Evolutionary conservation across 768 basidiomycete species (phyloP).

Genomic region (Tylopilus balloui): DNA sequence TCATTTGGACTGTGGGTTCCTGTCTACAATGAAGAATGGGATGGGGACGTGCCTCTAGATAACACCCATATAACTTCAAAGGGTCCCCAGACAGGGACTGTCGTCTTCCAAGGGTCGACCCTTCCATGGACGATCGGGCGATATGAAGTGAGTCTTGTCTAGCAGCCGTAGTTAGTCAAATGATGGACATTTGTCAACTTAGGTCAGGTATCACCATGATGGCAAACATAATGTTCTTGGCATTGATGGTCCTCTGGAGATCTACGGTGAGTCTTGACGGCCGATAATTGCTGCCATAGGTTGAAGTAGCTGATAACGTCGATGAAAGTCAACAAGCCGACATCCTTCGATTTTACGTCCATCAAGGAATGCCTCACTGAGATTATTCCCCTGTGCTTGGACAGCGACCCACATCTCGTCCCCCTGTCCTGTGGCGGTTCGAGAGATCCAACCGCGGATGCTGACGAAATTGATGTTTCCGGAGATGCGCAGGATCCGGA

Average conservation of each 20-base stretch:
- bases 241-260: conserved; percentile 78
- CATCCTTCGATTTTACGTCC: conserved; percentile 55
- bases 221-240: conserved; percentile 97
- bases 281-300: background rate
- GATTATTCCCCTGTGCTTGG: conserved; percentile 82
- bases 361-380: conserved; percentile 65
- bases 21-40: conserved; percentile 89
- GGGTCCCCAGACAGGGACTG: conserved; percentile 50
- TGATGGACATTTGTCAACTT: conserved; percentile 4
- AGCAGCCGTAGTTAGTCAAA: background rate
- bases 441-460: conserved; percentile 15
- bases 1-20: conserved; percentile 92
- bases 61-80: conserved; percentile 34
- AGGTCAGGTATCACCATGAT: conserved; percentile 93
- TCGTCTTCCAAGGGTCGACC: conserved; percentile 72
- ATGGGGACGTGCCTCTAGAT: conserved; percentile 72
- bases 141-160: conserved; percentile 59
- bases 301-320: background rate
- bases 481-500: conserved; percentile 66
- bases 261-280: conserved; percentile 61
- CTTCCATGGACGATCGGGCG: conserved; percentile 82
- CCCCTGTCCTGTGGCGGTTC: conserved; percentile 59
- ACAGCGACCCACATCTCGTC: conserved; percentile 78
- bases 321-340: conserved; percentile 62
- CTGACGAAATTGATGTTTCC: conserved; percentile 3